Evolutionary conservation across 1,284 basidiomycete genomes (phyloP).

Genomic region (Exobasidium cylindrosporum): DNA sequence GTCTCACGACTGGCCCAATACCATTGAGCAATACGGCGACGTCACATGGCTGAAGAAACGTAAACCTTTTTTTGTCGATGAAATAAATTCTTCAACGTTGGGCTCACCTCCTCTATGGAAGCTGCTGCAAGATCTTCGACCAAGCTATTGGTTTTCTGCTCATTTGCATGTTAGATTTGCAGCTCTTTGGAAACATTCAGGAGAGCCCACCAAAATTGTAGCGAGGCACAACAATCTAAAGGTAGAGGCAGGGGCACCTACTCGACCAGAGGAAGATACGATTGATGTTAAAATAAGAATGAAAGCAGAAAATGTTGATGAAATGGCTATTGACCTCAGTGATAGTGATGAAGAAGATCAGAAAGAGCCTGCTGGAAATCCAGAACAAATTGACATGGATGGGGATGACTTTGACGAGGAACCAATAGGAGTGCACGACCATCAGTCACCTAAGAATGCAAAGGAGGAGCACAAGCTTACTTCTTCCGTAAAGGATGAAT

Average conservation of each 20-base stretch:
- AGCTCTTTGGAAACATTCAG: conserved; percentile 23
- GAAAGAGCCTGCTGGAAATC: neutral
- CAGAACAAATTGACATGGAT: neutral
- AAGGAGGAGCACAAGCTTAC: conserved; percentile 64
- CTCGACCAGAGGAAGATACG: neutral
- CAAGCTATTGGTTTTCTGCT: conserved; percentile 91
- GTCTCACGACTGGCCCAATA: conserved; percentile 94
- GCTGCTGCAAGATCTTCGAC: conserved; percentile 71
- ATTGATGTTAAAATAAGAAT: conserved; percentile 15
- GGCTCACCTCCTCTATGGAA: conserved; percentile 86
- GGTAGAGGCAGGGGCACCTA: neutral
- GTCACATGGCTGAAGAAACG: conserved; percentile 65
- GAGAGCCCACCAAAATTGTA: neutral
- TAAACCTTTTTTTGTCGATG: conserved; percentile 78
- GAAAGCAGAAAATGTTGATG: conserved; percentile 27
- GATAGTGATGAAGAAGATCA: neutral
- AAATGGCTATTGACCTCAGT: conserved; percentile 14
- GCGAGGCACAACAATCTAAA: neutral
- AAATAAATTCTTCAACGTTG: conserved; percentile 66
- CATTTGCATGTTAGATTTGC: conserved; percentile 79
- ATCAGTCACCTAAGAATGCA: conserved; percentile 50
- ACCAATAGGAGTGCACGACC: neutral
- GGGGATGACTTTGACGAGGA: neutral
- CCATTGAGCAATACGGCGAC: conserved; percentile 80
- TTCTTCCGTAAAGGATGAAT: conserved; percentile 55